Evolutionary conservation across 1,139 yeast genomes (phyloP), one percentile per base, ranked within the genome.

Genomic region (Scheffersomyces cryptocercus): DNA sequence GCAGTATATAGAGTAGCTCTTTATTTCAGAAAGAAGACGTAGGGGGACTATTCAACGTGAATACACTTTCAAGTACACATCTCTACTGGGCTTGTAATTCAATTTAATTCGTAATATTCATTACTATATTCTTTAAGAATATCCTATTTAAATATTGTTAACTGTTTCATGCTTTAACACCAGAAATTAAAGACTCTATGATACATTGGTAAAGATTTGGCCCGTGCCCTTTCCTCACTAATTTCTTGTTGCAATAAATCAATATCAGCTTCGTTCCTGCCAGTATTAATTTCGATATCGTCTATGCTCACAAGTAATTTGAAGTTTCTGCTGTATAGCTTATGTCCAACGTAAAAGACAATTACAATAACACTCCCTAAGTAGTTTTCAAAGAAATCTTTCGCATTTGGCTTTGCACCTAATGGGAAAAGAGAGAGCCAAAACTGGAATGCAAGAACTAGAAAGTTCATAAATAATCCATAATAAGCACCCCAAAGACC

Each of bases 231-330:
- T 65, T 84, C 88, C 58, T 80, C 81, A 29, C 77, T 76, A 55
- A 83, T 67, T 65, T 84, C 89, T 66, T 82, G 86, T 58, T 73
- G 79, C 58, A 82, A 68, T 43, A 80, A 66, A 45, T 83, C 88
- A 54, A 82, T 62, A 59, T 84, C 89, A 47, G 78, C 62, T 48
- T 78, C 81, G 60, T 81, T 77, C 77, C 88, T 81, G 54, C 88
- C 89, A 24, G 83, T 72, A 54, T 82, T 85, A 47, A 85, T 64
- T 61, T 85, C 89, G 55, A 85, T 77, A 43, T 82, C 81, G 2
- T 51, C 57, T 37, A 65, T 51, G 2, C 65, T 64, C 11, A 68
- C 64, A 24, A 66, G 46, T 24, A 63, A 46, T 24, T 45, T 56
- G 52, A 60, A 51, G 42, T 62, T 65, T 43, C 70, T 55, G 13